Conservation (phyloP, 176 grass and related monocot genomes). For the Rhipidocladum racemiflorum region DNA sequence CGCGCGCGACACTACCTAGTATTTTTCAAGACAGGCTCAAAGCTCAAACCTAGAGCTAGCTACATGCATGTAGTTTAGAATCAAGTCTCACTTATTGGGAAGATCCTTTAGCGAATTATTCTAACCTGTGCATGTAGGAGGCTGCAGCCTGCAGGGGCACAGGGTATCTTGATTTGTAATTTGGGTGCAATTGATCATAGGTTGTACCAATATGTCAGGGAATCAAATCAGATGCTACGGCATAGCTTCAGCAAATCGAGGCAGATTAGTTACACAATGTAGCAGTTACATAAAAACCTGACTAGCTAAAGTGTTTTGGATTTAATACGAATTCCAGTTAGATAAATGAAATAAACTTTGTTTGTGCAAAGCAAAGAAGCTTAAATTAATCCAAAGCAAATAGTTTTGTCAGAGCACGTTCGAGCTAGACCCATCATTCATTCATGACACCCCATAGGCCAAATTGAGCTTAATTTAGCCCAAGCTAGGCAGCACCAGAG, state of each 20-base stretch:
- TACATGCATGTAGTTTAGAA: background rate
- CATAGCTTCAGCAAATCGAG: background rate
- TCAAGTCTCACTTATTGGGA: conserved; percentile 8
- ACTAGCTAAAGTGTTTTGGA: background rate
- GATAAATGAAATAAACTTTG: background rate
- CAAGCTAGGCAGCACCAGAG: conserved; percentile 5
- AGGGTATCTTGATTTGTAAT: conserved; percentile 44
- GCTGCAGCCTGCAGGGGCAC: conserved; percentile 59
- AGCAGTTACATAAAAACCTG: background rate
- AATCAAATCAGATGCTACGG: conserved; percentile 40
- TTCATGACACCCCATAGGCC: conserved; percentile 33
- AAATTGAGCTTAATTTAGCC: conserved; percentile 11
- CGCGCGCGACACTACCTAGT: conserved; percentile 10
- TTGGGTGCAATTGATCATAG: conserved; percentile 28
- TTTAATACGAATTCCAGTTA: background rate
- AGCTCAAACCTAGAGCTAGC: background rate
- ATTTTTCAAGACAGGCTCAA: background rate
- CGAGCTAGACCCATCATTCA: conserved; percentile 11
- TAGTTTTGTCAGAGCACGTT: background rate
- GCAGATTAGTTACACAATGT: background rate
- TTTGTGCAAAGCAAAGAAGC: background rate
- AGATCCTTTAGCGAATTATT: conserved; percentile 49
- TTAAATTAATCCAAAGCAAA: conserved; percentile 9
- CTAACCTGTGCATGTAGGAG: conserved; percentile 30
- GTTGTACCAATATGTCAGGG: conserved; percentile 21